Evolutionary conservation across 768 basidiomycete genomes (phyloP).

Genomic region (Mycena alexandri): DNA sequence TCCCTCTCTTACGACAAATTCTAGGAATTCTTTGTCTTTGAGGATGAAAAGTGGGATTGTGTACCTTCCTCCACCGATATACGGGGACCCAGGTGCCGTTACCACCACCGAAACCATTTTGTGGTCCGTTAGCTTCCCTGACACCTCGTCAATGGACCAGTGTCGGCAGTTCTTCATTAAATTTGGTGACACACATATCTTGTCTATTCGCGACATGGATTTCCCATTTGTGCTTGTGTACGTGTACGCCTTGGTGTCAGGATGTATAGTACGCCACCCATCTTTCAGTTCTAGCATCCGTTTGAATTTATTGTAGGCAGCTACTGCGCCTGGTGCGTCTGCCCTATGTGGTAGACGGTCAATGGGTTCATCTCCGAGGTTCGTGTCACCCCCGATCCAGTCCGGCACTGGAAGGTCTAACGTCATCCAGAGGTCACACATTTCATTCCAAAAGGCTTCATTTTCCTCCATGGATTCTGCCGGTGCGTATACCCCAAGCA

Average conservation of each 20-base stretch:
- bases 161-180: slow-evolving; percentile 3
- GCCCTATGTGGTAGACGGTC: slow-evolving; percentile 28
- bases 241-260: slow-evolving; percentile 5
- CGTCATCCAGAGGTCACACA: neutral
- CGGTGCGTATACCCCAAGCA: slow-evolving; percentile 41
- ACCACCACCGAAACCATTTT: slow-evolving; percentile 15
- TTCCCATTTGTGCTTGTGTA: neutral
- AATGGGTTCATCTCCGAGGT: slow-evolving; percentile 4
- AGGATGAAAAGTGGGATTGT: slow-evolving; percentile 7
- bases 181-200: neutral
- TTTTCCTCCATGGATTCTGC: slow-evolving; percentile 17
- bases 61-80: slow-evolving; percentile 11
- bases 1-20: neutral
- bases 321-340: neutral
- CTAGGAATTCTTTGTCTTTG: slow-evolving; percentile 3
- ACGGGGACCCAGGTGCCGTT: slow-evolving; percentile 10
- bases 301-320: neutral
- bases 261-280: slow-evolving; percentile 23
- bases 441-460: slow-evolving; percentile 34
- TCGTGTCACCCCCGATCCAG: slow-evolving; percentile 22
- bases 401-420: slow-evolving; percentile 23
- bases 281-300: slow-evolving; percentile 8
- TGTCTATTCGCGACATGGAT: slow-evolving; percentile 16
- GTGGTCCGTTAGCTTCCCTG: slow-evolving; percentile 15
- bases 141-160: slow-evolving; percentile 1